phyloP scores from a whole-genome alignment of 345 rosid species.

The Punica granatum region DNA sequence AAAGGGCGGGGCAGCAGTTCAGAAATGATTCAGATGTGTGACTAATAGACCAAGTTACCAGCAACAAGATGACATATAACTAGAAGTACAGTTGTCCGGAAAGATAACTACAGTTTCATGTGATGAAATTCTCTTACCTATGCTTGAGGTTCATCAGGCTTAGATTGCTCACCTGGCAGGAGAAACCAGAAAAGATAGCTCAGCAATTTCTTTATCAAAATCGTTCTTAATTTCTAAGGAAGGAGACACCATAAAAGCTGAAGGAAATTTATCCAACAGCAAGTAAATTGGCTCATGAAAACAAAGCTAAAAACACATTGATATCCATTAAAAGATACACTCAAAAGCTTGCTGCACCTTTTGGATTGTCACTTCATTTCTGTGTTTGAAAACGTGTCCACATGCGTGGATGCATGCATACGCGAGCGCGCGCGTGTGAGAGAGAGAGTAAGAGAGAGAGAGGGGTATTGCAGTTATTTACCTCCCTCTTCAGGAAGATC shows the following conservation, averaged over 20 bases:
- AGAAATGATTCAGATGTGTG: not conserved
- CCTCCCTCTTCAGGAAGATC: conserved; percentile 87
- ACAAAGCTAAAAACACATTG: no score
- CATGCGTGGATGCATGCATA: not conserved
- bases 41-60: not conserved
- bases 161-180: conserved; percentile 54
- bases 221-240: not conserved
- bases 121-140: conserved; percentile 30
- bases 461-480: conserved; percentile 9
- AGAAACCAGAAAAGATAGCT: not conserved
- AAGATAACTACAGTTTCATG: not conserved
- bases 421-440: no score
- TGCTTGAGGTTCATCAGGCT: conserved; percentile 37
- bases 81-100: no score
- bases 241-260: no score
- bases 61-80: no score
- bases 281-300: no score
- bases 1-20: not conserved
- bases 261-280: no score
- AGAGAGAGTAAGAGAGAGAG: no score
- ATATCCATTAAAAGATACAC: no score
- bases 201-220: not conserved
- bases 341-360: no score
- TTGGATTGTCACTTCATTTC: no score
- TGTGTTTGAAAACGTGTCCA: not conserved